Base-by-base conservation (phyloP, 2,329 filamentous ascomycete species). In the Laburnicola sp. region DNA sequence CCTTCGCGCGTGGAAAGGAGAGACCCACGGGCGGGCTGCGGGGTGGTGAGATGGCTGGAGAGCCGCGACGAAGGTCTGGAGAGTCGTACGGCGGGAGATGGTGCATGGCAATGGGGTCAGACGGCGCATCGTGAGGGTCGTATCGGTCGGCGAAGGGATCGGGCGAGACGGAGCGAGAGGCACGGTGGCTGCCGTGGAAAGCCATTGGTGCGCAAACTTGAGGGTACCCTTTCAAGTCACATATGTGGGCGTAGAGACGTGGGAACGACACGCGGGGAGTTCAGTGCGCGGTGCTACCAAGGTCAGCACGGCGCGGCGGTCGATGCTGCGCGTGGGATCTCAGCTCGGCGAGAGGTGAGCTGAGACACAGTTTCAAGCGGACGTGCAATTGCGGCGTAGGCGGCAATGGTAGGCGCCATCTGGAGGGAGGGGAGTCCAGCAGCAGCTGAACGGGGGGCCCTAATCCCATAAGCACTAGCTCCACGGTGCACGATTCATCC, bases 41-140 rank as follows among this genome's bases (percentile, higher is more conserved):
- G 2, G 51, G 58, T 10, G 55, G 48, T 16, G 30, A 44, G 3
- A 59, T 49, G 22, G 53, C 57, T 32, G 56, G 51, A 10, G 51
- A 56, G 16, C 48, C 54, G 23, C 51, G 56, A 36, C 41, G 62
- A 41, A 56, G 34, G 9, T 51, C 53, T 22, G 51, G 53, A 1
- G 58, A 41, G 37, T 56, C 41, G 27, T 25, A 45, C 2, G 48
- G 16, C 1, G 56, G 44, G 9, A 65, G 28, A 44, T 56, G 53
- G 21, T 62, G 57, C 57, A 71, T 63, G 42, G 70, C 65, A 41
- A 71, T 60, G n/a, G 59, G 60, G 31, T 71, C 65, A 42, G 56
- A 31, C 8, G 58, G 62, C 31, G 63, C 45, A 25, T 59, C 59
- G 48, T 66, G 65, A 2, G 66, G 63, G 50, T 69, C 65, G 57